Conservation (phyloP, 1,139 yeast species). For the Yamadazyma triangularis region DNA sequence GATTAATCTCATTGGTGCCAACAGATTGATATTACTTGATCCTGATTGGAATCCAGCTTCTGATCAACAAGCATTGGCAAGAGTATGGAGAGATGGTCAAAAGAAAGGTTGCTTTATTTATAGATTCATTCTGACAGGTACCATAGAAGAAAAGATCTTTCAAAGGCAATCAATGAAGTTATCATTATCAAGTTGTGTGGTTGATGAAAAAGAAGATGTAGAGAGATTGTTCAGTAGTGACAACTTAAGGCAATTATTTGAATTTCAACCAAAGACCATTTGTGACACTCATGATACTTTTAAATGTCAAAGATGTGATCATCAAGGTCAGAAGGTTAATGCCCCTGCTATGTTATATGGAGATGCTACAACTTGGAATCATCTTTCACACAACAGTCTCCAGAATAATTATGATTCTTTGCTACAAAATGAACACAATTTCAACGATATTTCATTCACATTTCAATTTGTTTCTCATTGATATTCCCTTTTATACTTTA, state of each 20-base stretch:
- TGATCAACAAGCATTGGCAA: conserved; percentile 95
- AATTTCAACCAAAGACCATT: conserved; percentile 59
- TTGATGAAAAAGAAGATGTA: conserved; percentile 93
- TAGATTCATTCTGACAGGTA: conserved; percentile 88
- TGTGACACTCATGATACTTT: conserved; percentile 95
- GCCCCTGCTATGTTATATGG: conserved; percentile 94
- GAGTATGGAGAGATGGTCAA: conserved; percentile 99
- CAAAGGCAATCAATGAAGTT: conserved; percentile 97
- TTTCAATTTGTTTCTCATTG: conserved; percentile 92
- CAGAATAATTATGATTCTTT: conserved; percentile 69
- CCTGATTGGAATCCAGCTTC: conserved; percentile 99
- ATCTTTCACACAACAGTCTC: conserved; percentile 61
- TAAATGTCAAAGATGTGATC: conserved; percentile 75
- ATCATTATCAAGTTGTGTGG: conserved; percentile 91
- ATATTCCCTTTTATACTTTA: no score
- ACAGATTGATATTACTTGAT: conserved; percentile 79
- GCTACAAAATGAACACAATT: conserved; percentile 65
- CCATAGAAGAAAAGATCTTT: conserved; percentile 93
- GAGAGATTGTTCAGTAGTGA: conserved; percentile 88
- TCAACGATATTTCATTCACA: conserved; percentile 74
- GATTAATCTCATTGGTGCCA: conserved; percentile 93
- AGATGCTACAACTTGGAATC: conserved; percentile 98
- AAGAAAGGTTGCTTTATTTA: conserved; percentile 95
- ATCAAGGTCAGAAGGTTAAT: conserved; percentile 50
- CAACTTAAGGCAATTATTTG: conserved; percentile 69